Percentiles rank a stretch among this genome's conserved stretches.
Evolutionary conservation across 768 basidiomycete genomes (phyloP).

Genomic region (Tulasnella sp.): DNA sequence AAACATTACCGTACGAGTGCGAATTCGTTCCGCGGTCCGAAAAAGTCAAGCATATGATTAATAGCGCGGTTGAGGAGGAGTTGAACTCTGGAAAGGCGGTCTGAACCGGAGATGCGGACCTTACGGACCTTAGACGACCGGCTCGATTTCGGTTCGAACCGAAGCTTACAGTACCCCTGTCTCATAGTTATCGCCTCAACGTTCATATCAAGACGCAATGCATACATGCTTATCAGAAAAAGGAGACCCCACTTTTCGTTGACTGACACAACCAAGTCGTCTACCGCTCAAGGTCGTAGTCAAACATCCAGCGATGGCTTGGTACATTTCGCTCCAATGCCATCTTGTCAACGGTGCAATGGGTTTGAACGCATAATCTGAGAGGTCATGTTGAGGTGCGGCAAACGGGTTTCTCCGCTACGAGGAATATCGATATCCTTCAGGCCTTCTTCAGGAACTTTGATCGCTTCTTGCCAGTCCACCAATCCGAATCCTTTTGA

Average conservation of each 20-base stretch:
- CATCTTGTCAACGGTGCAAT: too few relatives aligned
- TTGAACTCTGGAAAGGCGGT: not conserved
- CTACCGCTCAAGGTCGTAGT: too few relatives aligned
- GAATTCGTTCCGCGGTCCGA: not conserved
- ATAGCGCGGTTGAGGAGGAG: not conserved
- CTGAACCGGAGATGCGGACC: not conserved
- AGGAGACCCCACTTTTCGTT: not conserved
- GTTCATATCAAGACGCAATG: not conserved
- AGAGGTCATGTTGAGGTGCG: too few relatives aligned
- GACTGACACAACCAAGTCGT: too few relatives aligned
- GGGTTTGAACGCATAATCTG: too few relatives aligned
- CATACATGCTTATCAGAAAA: not conserved
- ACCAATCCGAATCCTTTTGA: not conserved
- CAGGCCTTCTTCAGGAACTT: not conserved
- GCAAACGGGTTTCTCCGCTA: not conserved
- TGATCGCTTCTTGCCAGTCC: not conserved
- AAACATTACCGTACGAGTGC: not conserved
- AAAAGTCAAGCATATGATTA: not conserved
- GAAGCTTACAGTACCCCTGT: not conserved
- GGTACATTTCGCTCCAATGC: too few relatives aligned
- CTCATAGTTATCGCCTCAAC: not conserved
- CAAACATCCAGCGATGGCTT: too few relatives aligned
- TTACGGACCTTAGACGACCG: not conserved
- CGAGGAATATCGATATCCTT: not conserved
- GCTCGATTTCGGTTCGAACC: not conserved